These are phyloP conservation scores for Dictyostelium firmibasis DNA, from an alignment of 78 protist genomes.

Conservation along the genomic window DNA sequence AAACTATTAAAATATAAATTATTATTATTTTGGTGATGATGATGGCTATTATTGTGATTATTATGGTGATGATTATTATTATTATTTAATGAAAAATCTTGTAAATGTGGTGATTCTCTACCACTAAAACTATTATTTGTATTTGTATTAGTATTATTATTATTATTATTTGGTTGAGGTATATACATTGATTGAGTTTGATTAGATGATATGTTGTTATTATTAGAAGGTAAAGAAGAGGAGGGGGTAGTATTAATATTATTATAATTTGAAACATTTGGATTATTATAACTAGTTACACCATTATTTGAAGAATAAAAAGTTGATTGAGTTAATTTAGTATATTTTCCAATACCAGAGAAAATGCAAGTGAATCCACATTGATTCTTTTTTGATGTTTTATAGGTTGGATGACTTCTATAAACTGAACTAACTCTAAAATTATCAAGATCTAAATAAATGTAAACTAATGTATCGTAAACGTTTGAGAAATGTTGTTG, in stretches of 20 bases:
- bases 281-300: neutral
- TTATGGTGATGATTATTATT: neutral
- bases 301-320: neutral
- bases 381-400: neutral
- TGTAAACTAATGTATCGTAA: conserved; percentile 2
- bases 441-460: conserved; percentile 26
- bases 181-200: neutral
- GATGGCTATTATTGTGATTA: neutral
- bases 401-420: conserved; percentile 10
- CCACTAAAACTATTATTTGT: neutral
- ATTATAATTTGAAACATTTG: neutral
- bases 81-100: neutral
- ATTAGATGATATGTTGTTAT: neutral
- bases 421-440: conserved; percentile 21
- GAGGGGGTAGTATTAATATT: neutral
- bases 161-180: neutral
- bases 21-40: neutral
- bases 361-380: conserved; percentile 1
- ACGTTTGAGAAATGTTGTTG: conserved; percentile 55
- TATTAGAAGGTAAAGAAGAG: too few relatives aligned
- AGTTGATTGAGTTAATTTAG: neutral
- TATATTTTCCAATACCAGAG: conserved; percentile 49
- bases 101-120: neutral
- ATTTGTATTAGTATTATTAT: neutral
- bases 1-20: neutral